Evolutionary conservation across 768 basidiomycete species (phyloP).

Genomic region (Brasilioporus rufonigricans): DNA sequence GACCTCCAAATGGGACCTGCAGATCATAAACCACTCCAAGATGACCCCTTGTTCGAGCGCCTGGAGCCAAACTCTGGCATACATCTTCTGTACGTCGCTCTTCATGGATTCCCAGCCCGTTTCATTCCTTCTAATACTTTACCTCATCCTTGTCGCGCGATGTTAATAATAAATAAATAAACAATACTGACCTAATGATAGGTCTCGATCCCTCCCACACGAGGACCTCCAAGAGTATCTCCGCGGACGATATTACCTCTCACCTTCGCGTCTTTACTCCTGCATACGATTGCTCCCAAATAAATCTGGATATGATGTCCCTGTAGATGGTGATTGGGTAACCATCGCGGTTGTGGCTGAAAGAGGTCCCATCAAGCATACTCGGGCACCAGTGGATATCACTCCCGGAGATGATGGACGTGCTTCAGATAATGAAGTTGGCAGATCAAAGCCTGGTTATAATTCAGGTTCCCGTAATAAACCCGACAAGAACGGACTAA

Average conservation of each 20-base stretch:
- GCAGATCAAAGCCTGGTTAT: constrained; percentile 5
- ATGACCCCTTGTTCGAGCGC: constrained; percentile 74
- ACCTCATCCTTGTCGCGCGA: background rate
- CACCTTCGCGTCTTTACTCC: constrained; percentile 88
- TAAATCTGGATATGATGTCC: constrained; percentile 86
- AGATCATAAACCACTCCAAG: constrained; percentile 65
- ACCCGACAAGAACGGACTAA: constrained; percentile 9
- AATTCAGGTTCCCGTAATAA: constrained; percentile 9
- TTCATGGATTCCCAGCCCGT: background rate
- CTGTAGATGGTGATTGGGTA: constrained; percentile 91
- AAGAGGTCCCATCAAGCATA: constrained; percentile 75
- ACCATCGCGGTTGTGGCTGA: constrained; percentile 96
- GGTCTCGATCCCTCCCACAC: constrained; percentile 71
- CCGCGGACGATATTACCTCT: constrained; percentile 79
- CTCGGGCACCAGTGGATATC: constrained; percentile 57
- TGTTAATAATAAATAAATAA: constrained; percentile 1
- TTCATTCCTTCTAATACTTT: background rate
- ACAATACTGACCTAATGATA: constrained; percentile 32
- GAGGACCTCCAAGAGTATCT: constrained; percentile 80
- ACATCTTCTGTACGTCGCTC: constrained; percentile 62
- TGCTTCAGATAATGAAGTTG: constrained; percentile 32
- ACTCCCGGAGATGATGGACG: constrained; percentile 44
- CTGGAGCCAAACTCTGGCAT: constrained; percentile 93
- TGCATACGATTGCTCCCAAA: constrained; percentile 72
- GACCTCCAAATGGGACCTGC: constrained; percentile 75